Evolutionary conservation across 768 basidiomycete genomes (phyloP), one percentile per base, ranked within the genome.

Genomic region (Xerocomus potaroensis): DNA sequence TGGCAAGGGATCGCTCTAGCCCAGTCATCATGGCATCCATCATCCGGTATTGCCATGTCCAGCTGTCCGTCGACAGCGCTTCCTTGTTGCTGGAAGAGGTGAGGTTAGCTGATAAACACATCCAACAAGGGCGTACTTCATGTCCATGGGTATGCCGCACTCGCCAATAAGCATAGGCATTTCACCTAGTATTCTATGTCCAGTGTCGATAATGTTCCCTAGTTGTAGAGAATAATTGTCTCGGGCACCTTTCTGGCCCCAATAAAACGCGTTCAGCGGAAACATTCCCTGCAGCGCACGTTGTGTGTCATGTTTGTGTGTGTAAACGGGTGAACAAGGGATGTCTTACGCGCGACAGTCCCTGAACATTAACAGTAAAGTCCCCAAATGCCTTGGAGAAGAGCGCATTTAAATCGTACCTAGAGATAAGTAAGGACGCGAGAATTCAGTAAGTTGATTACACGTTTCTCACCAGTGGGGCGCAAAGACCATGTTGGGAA

Each of bases 121-220:
- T 14, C 19, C 31, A 42, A 34, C 30, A 10, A 24, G 15, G 3
- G 71, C 85, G 34, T 57, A 93, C 92, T 99, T 97, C 77, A 96
- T 81, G 57, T 99, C 96, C 85, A 98, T 95, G 1, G 95, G 95
- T 18, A 97, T 75, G 24, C 95, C 95, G 52, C 87, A 90, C 65
- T 99, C 95, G 16, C 94, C 94, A 48, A 99, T 78, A 11, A 97
- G 66, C 32, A 91, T 79, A 10, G 95, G 95, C 15, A 68, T 77
- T 58, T 93, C 89, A 21, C 90, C 91, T 0, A 96, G 73, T 4
- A 79, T 72, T 26, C 75, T 65, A 56, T 88, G 81, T 0, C 78
- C 84, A 16, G 77, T 72, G 43, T 87, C 74, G 5, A 91, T 79
- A 39, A 97, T 77, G 50, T 84, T 94, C 8, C 74, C 71, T 27